Evolutionary conservation across 176 grass and related monocot species (phyloP), one percentile per base, ranked within the genome.

Genomic region (Eleusine coracana): DNA sequence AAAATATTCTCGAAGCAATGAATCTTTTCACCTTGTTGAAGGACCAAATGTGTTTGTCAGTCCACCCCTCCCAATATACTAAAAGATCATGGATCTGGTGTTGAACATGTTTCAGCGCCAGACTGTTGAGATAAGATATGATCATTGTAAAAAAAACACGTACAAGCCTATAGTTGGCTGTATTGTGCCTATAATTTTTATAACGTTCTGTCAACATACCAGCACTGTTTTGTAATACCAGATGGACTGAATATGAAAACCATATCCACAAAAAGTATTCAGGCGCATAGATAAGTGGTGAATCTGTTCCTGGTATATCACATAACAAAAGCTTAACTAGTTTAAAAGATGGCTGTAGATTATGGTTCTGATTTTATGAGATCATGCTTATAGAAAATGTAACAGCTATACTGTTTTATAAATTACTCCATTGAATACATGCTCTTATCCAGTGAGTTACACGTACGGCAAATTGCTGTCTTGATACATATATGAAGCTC

Each of bases 221-320:
- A 40, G 37, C 48, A 31, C 31, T 52, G 50, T 76, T 27, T 36
- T 62, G 15, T 69, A 76, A 49, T 81, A 29, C 21, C 28, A 76
- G 18, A 52, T 76, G 50, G 58, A 70, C 10, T 82, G 58, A 71
- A 82, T 82, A 87, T 70, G 52, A 45, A 50, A 46, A 17, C 14
- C 13, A 14, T 62, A 69, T 60, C 70, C 2, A 12, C 5, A 5
- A 40, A 63, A 87, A 81, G 56, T 25, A 50, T 68, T 52, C 31
- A 37, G 20, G 52, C 5, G 12, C 0, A 55, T 66, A 55, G 10
- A 41, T 31, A 54, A 68, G 55, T 18, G 14, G 75, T 75, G 46
- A 60, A 25, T 70, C 46, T 70, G 34, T 37, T 82, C 14, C 51
- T 65, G 25, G 20, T 76, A 42, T 28, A 62, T 58, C 54, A 23